These are phyloP conservation scores for Arthroderma uncinatum DNA, from an alignment of 2,329 filamentous ascomycete species.

Conservation along the genomic window DNA sequence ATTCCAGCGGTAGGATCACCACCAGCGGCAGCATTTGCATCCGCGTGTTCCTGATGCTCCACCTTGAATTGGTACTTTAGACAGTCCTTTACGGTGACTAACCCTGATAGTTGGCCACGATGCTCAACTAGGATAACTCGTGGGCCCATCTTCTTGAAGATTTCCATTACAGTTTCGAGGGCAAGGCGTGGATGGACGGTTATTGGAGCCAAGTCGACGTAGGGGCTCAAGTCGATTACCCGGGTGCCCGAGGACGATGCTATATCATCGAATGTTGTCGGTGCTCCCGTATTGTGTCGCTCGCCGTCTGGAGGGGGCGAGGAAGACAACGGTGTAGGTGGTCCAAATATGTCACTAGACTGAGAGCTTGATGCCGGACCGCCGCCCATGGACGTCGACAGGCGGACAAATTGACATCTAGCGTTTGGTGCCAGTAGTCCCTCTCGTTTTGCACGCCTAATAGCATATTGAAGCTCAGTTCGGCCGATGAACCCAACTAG, in stretches of 20 bases:
- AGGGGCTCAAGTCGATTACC: slow-evolving; percentile 68
- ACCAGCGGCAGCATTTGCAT: slow-evolving; percentile 23
- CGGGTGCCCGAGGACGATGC: slow-evolving; percentile 46
- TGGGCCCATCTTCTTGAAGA: slow-evolving; percentile 96
- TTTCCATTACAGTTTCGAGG: slow-evolving; percentile 93
- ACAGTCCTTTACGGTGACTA: slow-evolving; percentile 95
- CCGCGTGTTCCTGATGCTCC: slow-evolving; percentile 64
- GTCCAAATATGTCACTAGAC: background rate
- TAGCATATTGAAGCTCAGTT: slow-evolving; percentile 81
- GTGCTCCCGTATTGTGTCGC: slow-evolving; percentile 19
- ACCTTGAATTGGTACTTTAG: slow-evolving; percentile 95
- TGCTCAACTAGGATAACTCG: slow-evolving; percentile 88
- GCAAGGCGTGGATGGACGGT: slow-evolving; percentile 83
- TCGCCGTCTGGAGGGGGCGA: slow-evolving; percentile 1
- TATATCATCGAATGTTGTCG: slow-evolving; percentile 50
- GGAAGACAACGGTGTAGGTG: slow-evolving; percentile 8
- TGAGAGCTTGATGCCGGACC: background rate
- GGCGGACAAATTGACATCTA: slow-evolving; percentile 58
- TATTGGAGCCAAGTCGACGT: slow-evolving; percentile 79
- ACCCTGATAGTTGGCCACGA: slow-evolving; percentile 66
- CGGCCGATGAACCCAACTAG: slow-evolving; percentile 86
- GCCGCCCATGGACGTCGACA: background rate
- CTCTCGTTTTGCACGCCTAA: slow-evolving; percentile 65
- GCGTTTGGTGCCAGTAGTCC: slow-evolving; percentile 54
- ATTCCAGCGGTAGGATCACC: slow-evolving; percentile 17